Conservation (phyloP, 2,329 filamentous ascomycete genomes). For the Pseudogymnoascus sp. region DNA sequence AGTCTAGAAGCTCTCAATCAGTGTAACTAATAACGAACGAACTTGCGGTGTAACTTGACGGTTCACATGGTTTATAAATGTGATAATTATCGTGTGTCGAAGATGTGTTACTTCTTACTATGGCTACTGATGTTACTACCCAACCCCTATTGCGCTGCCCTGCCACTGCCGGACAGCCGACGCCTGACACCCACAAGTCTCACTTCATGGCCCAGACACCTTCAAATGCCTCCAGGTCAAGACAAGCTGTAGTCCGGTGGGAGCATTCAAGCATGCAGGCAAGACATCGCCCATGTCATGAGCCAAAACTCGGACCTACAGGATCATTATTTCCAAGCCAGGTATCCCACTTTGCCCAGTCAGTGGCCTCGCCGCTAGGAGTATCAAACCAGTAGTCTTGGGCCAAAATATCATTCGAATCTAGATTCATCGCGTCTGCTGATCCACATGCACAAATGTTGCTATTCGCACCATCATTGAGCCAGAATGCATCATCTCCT, state of each 20-base stretch:
- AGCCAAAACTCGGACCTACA: neutral
- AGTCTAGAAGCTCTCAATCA: neutral
- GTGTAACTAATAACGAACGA: neutral
- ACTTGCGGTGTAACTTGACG: neutral
- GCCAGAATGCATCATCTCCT: constrained; percentile 19
- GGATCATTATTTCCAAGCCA: constrained; percentile 20
- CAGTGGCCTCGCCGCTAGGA: constrained; percentile 15
- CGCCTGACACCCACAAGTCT: neutral
- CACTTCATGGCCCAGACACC: neutral
- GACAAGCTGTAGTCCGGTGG: neutral
- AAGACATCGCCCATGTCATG: neutral
- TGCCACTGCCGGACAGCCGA: neutral
- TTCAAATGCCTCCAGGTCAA: neutral
- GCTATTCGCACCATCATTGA: constrained; percentile 14
- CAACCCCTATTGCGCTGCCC: neutral
- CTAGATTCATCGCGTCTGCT: constrained; percentile 18
- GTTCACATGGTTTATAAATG: neutral
- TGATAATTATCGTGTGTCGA: neutral
- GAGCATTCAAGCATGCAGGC: neutral
- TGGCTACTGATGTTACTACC: neutral
- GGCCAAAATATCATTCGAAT: constrained; percentile 20
- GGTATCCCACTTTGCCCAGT: constrained; percentile 26
- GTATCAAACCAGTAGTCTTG: constrained; percentile 18
- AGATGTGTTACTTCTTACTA: neutral
- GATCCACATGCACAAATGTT: constrained; percentile 6